Conservation (phyloP, 192 early-diverging fungal genomes). For the Neocallimastix lanati region DNA sequence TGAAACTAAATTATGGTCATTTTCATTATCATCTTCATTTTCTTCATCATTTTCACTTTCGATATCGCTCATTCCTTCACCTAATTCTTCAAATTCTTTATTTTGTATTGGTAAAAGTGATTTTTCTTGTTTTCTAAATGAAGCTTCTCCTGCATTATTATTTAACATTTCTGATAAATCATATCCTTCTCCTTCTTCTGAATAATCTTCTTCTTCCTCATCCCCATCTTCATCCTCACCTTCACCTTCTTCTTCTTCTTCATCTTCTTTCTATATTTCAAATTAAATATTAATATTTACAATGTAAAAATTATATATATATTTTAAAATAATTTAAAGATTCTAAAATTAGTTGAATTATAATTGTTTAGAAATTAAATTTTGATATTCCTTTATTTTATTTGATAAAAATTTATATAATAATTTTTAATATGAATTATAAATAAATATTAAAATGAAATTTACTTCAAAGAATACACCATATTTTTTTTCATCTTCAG, state of each 20-base stretch:
- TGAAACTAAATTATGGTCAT: slow-evolving; percentile 70
- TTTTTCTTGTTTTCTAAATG: neutral
- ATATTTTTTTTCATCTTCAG: neutral
- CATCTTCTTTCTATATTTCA: too few relatives aligned
- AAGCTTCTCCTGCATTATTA: neutral
- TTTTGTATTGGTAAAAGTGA: neutral
- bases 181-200: neutral
- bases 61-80: slow-evolving; percentile 18
- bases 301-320: too few relatives aligned
- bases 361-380: too few relatives aligned
- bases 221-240: neutral
- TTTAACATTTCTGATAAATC: neutral
- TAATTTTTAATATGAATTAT: too few relatives aligned
- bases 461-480: neutral
- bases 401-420: too few relatives aligned
- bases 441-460: too few relatives aligned
- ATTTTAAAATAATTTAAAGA: too few relatives aligned
- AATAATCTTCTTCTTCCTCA: neutral
- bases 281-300: too few relatives aligned
- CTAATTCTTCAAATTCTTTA: neutral
- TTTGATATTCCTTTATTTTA: too few relatives aligned
- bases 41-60: slow-evolving; percentile 84
- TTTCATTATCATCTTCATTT: slow-evolving; percentile 79
- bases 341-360: too few relatives aligned
- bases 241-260: neutral